phyloP scores from a whole-genome alignment of 768 basidiomycete species.

The Boletellus ananas region DNA sequence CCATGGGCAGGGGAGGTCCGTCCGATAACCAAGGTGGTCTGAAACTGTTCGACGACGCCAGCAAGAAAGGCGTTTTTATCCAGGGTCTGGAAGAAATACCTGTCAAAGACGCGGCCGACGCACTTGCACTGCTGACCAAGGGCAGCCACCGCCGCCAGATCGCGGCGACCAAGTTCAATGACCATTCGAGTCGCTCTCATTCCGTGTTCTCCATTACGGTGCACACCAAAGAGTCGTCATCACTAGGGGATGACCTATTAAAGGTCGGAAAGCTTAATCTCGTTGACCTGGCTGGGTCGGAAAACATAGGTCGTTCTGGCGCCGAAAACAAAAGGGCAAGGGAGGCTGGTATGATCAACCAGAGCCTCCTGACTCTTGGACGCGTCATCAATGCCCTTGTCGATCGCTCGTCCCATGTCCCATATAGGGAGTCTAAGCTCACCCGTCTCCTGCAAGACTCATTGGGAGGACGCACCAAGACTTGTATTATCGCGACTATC shows the following conservation, averaged over 20 bases:
- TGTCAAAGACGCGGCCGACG: constrained; percentile 80
- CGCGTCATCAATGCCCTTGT: constrained; percentile 96
- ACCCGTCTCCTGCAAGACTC: constrained; percentile 98
- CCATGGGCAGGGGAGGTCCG: constrained; percentile 62
- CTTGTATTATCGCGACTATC: constrained; percentile 95
- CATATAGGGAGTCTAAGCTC: constrained; percentile 96
- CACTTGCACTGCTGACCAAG: constrained; percentile 78
- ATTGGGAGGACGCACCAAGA: constrained; percentile 95
- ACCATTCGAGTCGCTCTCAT: constrained; percentile 95
- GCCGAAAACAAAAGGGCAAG: constrained; percentile 93
- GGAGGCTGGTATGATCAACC: constrained; percentile 99
- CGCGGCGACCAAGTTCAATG: constrained; percentile 96
- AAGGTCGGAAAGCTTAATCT: constrained; percentile 95
- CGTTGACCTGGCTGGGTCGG: constrained; percentile 95
- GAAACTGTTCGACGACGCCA: constrained; percentile 91
- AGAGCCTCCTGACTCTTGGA: constrained; percentile 93
- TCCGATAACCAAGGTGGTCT: constrained; percentile 58
- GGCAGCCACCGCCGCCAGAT: constrained; percentile 90
- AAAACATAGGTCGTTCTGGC: constrained; percentile 94
- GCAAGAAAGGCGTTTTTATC: constrained; percentile 86
- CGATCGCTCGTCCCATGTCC: constrained; percentile 86
- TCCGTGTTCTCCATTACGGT: constrained; percentile 97
- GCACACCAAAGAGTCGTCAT: constrained; percentile 79
- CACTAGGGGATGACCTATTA: constrained; percentile 80
- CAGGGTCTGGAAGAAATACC: constrained; percentile 91